Base-by-base conservation (phyloP, 192 early-diverging fungal species). In the Mortierella alpina region DNA sequence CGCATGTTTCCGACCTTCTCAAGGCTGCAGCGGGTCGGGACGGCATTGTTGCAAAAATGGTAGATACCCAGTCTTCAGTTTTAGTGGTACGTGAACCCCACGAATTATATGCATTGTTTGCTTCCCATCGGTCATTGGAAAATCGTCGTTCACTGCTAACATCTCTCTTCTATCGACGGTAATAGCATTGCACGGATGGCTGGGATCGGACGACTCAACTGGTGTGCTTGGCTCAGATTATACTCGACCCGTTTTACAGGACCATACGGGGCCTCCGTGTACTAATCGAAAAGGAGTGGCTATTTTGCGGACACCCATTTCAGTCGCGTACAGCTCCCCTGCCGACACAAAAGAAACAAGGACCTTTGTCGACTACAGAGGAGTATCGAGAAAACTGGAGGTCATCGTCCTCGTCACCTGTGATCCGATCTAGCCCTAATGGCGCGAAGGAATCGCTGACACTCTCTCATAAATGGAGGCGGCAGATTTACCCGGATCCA, bases 121-220 rank as follows among this genome's bases (percentile, higher is more conserved):
- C 31, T 31, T 31, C 31, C 31, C 31, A 1, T 31, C 31, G 31
- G 31, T 3, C 31, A 31, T 3, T 31, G 1, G 31, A 31, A 31
- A 31, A 31, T 1, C 31, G 31, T 3, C 31, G 50, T 12, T 12
- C 17, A 12, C 11, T 51, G 17, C 50, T 31, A 31, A 31, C 31
- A 17, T 31, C 6, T 23, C 12, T 23, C 45, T 23, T 11, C 6
- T 57, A 15, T 50, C 3, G 22, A 13, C 15, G 20, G 13, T 39
- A 1, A n/a, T 65, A 84, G 81, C 84, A 85, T 56, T 85, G 84
- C 55, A 85, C 84, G 15, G 84, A 85, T 58, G 84, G 84, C 5
- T 85, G 84, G 84, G 84, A 85, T 20, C 74, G 83, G 60, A 85
- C 84, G 17, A 79, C 84, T 12, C 84, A 85, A 46, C n/a, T 85